phyloP scores from a whole-genome alignment of 257 asterid species.

The Rubia yunnanensis region DNA sequence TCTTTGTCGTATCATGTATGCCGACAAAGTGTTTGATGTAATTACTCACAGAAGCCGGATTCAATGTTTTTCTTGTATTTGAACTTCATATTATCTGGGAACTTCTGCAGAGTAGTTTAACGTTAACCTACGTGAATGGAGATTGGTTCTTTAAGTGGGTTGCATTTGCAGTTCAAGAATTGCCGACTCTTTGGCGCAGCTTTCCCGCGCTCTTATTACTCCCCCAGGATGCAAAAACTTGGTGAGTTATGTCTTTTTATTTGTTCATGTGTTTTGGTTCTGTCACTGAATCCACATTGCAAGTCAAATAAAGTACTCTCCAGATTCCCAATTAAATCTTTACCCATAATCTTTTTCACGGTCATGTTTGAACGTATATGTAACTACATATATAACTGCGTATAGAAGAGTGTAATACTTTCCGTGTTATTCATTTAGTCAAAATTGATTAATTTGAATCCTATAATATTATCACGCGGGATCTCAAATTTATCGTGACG shows the following conservation, averaged over 20 bases:
- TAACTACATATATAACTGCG: too few species aligned
- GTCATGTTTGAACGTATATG: too few species aligned
- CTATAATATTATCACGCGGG: too few species aligned
- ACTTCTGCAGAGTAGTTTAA: background rate
- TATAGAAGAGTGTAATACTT: too few species aligned
- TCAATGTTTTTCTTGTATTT: background rate
- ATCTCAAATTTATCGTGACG: too few species aligned
- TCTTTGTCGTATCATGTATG: background rate
- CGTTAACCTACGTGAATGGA: background rate
- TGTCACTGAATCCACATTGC: background rate
- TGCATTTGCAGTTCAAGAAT: slow-evolving; percentile 31
- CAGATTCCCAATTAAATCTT: too few species aligned
- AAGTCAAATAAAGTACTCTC: too few species aligned
- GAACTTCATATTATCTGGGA: background rate
- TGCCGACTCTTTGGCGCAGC: slow-evolving; percentile 41
- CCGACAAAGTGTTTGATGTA: background rate
- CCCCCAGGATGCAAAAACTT: slow-evolving; percentile 22
- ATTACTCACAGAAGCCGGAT: background rate
- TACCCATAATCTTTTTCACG: too few species aligned
- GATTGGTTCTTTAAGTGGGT: slow-evolving; percentile 5
- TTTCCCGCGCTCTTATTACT: slow-evolving; percentile 14
- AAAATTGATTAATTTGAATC: too few species aligned
- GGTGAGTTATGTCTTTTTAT: slow-evolving; percentile 23
- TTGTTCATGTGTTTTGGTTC: background rate
- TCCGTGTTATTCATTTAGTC: too few species aligned